Evolutionary conservation across 179 eudicot genomes (phyloP).

Genomic region (Pouteria campechiana): DNA sequence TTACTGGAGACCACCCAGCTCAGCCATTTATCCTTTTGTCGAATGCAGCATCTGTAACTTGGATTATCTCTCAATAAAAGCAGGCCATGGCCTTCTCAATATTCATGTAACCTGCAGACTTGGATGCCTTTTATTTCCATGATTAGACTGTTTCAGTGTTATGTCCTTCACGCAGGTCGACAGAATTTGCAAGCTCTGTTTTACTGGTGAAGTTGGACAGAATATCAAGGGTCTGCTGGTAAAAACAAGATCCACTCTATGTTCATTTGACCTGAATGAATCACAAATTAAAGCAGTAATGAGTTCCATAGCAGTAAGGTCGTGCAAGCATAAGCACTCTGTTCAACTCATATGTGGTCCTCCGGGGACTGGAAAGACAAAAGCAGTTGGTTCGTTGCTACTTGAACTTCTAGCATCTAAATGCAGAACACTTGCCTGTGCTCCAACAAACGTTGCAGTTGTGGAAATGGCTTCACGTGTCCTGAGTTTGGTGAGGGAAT

Average conservation of each 20-base stretch:
- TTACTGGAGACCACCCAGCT: too few species aligned
- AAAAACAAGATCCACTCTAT: not conserved
- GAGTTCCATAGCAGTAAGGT: constrained; percentile 6
- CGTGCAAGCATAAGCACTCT: constrained; percentile 13
- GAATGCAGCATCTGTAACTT: too few species aligned
- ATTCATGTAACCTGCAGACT: not conserved
- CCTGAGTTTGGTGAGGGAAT: constrained; percentile 1
- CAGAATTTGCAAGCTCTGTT: constrained; percentile 4
- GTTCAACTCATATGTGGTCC: constrained; percentile 28
- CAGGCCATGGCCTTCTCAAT: constrained; percentile 3
- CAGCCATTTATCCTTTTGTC: too few species aligned
- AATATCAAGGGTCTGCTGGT: not conserved
- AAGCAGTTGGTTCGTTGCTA: constrained; percentile 14
- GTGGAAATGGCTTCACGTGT: constrained; percentile 12
- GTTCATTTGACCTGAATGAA: constrained; percentile 8
- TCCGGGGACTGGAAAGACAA: constrained; percentile 33
- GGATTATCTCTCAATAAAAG: too few species aligned
- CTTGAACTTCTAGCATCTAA: constrained; percentile 6
- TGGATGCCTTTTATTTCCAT: constrained; percentile 4
- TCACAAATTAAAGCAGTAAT: constrained; percentile 17
- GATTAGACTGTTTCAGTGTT: not conserved
- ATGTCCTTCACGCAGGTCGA: constrained; percentile 1
- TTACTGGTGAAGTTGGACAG: too few species aligned
- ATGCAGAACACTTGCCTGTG: constrained; percentile 21
- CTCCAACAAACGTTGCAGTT: constrained; percentile 29